Evolutionary conservation across 208 protist genomes (phyloP).

Genomic region (Wallacemonas collosoma): DNA sequence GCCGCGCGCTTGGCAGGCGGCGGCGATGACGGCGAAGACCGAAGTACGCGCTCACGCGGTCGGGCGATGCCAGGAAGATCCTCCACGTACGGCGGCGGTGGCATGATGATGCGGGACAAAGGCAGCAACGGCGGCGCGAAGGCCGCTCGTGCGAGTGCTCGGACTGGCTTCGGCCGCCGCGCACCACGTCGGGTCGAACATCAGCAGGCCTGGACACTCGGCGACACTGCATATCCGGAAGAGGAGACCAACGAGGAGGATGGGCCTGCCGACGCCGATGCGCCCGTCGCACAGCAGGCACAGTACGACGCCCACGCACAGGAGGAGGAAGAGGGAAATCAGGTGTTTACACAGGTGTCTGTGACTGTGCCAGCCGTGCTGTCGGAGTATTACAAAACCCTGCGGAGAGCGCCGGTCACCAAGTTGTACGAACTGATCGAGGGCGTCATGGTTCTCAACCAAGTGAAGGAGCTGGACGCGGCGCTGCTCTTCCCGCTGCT

Average conservation of each 20-base stretch:
- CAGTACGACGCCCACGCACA: background rate
- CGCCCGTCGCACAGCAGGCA: background rate
- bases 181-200: background rate
- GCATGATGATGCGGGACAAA: no score
- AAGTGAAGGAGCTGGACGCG: constrained; percentile 66
- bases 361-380: constrained; percentile 33
- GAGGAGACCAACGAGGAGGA: constrained; percentile 11
- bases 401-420: constrained; percentile 44
- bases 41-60: background rate
- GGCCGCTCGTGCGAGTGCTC: constrained; percentile 1
- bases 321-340: constrained; percentile 23
- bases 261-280: background rate
- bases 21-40: background rate
- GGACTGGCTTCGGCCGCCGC: background rate
- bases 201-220: constrained; percentile 5
- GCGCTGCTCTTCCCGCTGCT: constrained; percentile 73
- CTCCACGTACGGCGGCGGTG: no score
- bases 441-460: constrained; percentile 79
- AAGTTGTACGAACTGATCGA: constrained; percentile 54
- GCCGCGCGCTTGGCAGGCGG: constrained; percentile 21
- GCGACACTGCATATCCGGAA: background rate
- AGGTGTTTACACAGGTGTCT: constrained; percentile 28
- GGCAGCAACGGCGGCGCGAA: background rate
- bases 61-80: background rate
- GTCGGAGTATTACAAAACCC: constrained; percentile 35